Percentiles rank a stretch among this genome's conserved stretches.
Evolutionary conservation across 345 rosid species (phyloP).

Genomic region (Lepidium didymum): DNA sequence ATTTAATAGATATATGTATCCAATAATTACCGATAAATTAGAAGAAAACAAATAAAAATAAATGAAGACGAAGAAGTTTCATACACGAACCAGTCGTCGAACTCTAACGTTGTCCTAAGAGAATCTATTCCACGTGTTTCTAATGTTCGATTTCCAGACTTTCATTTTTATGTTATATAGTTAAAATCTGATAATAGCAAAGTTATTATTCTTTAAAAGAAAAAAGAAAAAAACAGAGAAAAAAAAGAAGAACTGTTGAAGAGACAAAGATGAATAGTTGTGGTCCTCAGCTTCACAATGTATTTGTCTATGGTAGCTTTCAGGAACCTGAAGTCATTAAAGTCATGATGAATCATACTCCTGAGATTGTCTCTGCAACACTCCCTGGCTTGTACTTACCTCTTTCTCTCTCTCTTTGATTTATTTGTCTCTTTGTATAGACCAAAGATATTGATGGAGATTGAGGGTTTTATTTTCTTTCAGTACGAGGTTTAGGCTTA

Average conservation of each 20-base stretch:
- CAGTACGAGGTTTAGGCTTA: slow-evolving; percentile 79
- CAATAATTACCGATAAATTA: background rate
- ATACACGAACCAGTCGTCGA: background rate
- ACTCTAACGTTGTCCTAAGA: background rate
- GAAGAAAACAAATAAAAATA: background rate
- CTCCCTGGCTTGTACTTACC: slow-evolving; percentile 54
- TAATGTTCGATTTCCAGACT: no score
- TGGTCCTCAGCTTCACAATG: slow-evolving; percentile 26
- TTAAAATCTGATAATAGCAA: background rate
- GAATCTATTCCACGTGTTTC: background rate
- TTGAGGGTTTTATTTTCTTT: background rate
- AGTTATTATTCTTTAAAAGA: background rate
- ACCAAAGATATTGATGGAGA: background rate
- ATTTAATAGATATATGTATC: background rate
- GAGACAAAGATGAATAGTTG: background rate
- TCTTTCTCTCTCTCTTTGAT: background rate
- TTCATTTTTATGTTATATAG: background rate
- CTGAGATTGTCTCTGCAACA: slow-evolving; percentile 48
- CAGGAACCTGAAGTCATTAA: slow-evolving; percentile 57
- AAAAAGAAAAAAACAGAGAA: background rate
- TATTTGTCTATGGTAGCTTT: slow-evolving; percentile 89
- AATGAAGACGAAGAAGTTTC: background rate
- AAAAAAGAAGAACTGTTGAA: background rate
- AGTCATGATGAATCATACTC: slow-evolving; percentile 55
- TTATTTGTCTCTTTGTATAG: background rate